Base-by-base conservation (phyloP, 208 protist species). In the Trypanosoma brucei region DNA sequence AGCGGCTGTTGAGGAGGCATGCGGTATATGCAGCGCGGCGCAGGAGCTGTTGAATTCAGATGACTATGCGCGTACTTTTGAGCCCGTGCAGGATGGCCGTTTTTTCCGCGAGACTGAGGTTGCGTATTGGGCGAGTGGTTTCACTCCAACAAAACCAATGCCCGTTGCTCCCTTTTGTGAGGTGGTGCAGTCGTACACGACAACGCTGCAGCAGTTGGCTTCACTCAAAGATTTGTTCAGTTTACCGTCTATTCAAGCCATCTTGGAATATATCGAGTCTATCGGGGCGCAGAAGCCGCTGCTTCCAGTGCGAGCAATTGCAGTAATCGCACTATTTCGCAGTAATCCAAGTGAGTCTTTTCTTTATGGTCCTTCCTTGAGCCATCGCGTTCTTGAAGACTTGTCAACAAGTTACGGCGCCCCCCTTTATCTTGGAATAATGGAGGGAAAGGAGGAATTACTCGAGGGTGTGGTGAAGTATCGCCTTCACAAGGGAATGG, bases 381-480 rank as follows among this genome's bases (percentile, higher is more conserved):
- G 72, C 31, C 76, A 78, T 49, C 84, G 81, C 39, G 54, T 89
- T 39, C 72, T 86, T 14, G 72, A 83, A 59, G 75, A 72, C 31
- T 62, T 93, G 45, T 50, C 87, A 30, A 68, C 37, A 56, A 77
- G 80, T 42, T 79, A 88, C 70, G 84, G 87, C 13, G 75, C 87
- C 22, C 83, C 87, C 38, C 69, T 93, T 6, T 93, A 93, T 75
- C 68, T 85, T 37, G 76, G 75, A 55, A 66, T 93, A 38, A 78
- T 83, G 46, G 87, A 89, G 45, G 77, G 74, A 14, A 78, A 94
- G 55, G 76, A 83, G 36, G 67, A 72, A n/a, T 70, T 83, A 63
- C 45, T 88, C 3, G 84, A 94, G 55, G 74, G 76, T 45, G 76
- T 94, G 42, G 69, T 89, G 35, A 78, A 81, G 71, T 94, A 91